These are phyloP conservation scores for Trichaptum fuscoviolaceum DNA, from an alignment of 768 basidiomycete species.

Conservation along the genomic window DNA sequence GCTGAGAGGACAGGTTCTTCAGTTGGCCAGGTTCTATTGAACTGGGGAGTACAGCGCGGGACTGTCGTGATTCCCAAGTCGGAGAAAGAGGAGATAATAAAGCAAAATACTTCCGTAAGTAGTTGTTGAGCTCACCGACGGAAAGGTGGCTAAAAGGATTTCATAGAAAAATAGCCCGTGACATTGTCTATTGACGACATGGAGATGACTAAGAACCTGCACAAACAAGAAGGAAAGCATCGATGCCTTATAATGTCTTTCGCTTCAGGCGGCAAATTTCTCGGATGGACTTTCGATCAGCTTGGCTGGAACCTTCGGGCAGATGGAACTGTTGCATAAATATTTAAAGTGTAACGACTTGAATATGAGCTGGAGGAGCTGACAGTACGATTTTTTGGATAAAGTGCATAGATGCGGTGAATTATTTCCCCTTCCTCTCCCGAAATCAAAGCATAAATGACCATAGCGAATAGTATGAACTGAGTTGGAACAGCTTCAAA, in stretches of 20 bases:
- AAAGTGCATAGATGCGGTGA: too few relatives aligned
- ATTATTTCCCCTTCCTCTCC: too few relatives aligned
- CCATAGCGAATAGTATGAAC: too few relatives aligned
- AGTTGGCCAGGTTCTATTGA: slow-evolving; percentile 65
- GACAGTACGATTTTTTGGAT: too few relatives aligned
- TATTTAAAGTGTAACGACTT: too few relatives aligned
- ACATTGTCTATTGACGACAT: slow-evolving; percentile 31
- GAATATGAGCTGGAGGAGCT: too few relatives aligned
- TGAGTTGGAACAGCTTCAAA: too few relatives aligned
- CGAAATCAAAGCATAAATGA: too few relatives aligned
- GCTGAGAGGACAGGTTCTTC: slow-evolving; percentile 38
- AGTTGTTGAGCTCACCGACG: background rate
- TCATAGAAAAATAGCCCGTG: slow-evolving; percentile 29
- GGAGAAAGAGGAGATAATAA: slow-evolving; percentile 39
- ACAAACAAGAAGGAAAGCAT: slow-evolving; percentile 37
- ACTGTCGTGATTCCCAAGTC: slow-evolving; percentile 77
- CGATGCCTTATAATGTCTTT: slow-evolving; percentile 32
- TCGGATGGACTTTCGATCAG: slow-evolving; percentile 39
- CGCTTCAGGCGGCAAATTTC: slow-evolving; percentile 25
- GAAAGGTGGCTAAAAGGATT: slow-evolving; percentile 12
- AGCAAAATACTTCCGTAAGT: slow-evolving; percentile 38
- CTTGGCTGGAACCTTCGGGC: slow-evolving; percentile 36
- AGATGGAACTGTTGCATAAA: slow-evolving; percentile 13
- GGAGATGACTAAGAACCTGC: slow-evolving; percentile 33
- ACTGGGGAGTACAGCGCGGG: slow-evolving; percentile 74